These are phyloP conservation scores for Jatropha curcas DNA, from an alignment of 345 rosid genomes.

Conservation along the genomic window DNA sequence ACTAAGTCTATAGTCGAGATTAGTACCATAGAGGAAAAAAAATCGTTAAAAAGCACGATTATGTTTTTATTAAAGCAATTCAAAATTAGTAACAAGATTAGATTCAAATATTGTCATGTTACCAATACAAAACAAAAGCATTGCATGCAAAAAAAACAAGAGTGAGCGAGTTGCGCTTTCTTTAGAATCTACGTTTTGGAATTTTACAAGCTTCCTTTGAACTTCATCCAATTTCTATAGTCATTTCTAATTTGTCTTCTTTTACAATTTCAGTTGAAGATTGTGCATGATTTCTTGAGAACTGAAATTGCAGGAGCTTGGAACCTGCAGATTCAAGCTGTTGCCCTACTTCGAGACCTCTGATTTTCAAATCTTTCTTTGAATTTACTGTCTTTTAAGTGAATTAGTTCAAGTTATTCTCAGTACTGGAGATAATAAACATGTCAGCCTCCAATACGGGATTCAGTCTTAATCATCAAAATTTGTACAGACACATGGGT, in stretches of 20 bases:
- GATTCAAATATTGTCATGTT: background rate
- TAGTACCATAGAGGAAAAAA: no score
- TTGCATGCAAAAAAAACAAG: background rate
- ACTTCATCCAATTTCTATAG: constrained; percentile 17
- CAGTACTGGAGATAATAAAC: constrained; percentile 8
- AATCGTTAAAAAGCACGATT: background rate
- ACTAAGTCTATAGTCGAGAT: no score
- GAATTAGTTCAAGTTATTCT: background rate
- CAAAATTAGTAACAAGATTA: background rate
- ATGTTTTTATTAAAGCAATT: no score
- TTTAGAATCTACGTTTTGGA: constrained; percentile 19
- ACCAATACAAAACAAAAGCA: background rate
- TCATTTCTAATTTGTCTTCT: constrained; percentile 40
- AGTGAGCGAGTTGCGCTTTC: constrained; percentile 9
- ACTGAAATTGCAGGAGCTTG: constrained; percentile 20
- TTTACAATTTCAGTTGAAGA: constrained; percentile 1
- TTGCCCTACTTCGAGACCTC: no score
- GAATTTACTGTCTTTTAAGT: background rate
- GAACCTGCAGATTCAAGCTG: constrained; percentile 6
- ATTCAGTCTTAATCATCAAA: constrained; percentile 17
- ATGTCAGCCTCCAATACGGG: constrained; percentile 20
- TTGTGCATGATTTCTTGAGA: constrained; percentile 28
- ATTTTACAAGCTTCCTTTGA: constrained; percentile 22
- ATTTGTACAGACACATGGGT: constrained; percentile 24
- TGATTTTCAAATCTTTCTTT: background rate